These are phyloP conservation scores for Metschnikowia borealis DNA, from an alignment of 805 yeast genomes.

Conservation along the genomic window DNA sequence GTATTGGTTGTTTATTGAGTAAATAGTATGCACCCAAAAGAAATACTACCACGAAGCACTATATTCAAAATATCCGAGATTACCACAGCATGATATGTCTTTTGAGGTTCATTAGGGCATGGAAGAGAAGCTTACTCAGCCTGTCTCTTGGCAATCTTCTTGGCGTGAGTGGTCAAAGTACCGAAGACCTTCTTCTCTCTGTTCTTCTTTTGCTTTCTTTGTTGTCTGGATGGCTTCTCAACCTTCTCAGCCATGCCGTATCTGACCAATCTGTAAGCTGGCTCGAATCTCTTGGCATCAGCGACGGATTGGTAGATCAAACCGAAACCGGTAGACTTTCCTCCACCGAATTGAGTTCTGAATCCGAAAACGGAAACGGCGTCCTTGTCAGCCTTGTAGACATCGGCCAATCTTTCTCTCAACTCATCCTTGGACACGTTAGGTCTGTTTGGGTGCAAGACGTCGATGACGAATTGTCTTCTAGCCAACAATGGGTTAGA, in stretches of 20 bases:
- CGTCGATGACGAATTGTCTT: constrained; percentile 99
- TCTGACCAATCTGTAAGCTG: constrained; percentile 98
- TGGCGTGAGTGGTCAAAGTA: constrained; percentile 93
- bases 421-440: constrained; percentile 99
- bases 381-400: constrained; percentile 89
- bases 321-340: constrained; percentile 99
- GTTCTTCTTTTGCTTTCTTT: constrained; percentile 99
- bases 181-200: constrained; percentile 99
- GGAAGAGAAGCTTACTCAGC: constrained; percentile 54
- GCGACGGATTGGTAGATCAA: constrained; percentile 96
- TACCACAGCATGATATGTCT: constrained; percentile 16
- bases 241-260: constrained; percentile 95
- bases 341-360: constrained; percentile 99
- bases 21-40: constrained; percentile 23
- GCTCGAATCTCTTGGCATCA: constrained; percentile 98
- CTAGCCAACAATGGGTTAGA: constrained; percentile 98
- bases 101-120: constrained; percentile 19
- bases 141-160: constrained; percentile 85
- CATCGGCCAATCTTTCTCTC: constrained; percentile 86
- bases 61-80: constrained; percentile 17
- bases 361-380: constrained; percentile 97
- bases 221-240: constrained; percentile 98
- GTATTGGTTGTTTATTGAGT: constrained; percentile 20
- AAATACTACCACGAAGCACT: constrained; percentile 18
- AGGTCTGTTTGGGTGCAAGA: constrained; percentile 98